phyloP scores from a whole-genome alignment of 768 basidiomycete species.

The Mycena venus region DNA sequence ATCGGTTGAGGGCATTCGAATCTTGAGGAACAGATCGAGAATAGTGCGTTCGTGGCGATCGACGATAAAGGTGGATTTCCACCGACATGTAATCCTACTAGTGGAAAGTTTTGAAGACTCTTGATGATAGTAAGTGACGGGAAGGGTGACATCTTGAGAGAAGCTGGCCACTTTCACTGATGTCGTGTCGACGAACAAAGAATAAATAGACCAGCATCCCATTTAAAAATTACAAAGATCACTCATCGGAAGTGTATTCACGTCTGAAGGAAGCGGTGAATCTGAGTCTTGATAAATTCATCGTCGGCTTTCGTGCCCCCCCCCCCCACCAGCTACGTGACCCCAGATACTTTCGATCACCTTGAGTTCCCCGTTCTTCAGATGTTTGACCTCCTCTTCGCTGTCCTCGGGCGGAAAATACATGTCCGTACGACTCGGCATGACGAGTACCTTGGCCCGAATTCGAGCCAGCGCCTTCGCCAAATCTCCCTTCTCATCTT shows the following conservation, averaged over 20 bases:
- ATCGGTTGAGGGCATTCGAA: not conserved
- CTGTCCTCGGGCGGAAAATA: slow-evolving; percentile 33
- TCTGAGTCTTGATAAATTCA: slow-evolving; percentile 27
- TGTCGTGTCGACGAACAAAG: no score
- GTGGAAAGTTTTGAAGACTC: no score
- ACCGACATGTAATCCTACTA: no score
- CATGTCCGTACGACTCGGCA: slow-evolving; percentile 28
- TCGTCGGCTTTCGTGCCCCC: slow-evolving; percentile 27
- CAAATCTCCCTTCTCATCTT: slow-evolving; percentile 29
- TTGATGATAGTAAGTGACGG: no score
- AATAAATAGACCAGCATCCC: no score
- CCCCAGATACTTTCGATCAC: slow-evolving; percentile 35
- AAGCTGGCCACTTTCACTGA: no score
- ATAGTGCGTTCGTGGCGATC: not conserved
- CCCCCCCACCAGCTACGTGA: slow-evolving; percentile 28
- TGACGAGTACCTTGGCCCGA: slow-evolving; percentile 24
- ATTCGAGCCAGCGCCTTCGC: slow-evolving; percentile 27
- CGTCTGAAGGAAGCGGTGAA: slow-evolving; percentile 10
- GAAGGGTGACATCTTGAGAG: no score
- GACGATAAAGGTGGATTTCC: no score
- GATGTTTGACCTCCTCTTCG: slow-evolving; percentile 26
- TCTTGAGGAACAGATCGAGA: not conserved
- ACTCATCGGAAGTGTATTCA: not conserved
- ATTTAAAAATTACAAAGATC: no score
- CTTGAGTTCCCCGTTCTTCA: slow-evolving; percentile 25